Base-by-base conservation (phyloP, 306 rosid genomes). In the Mucuna pruriens region DNA sequence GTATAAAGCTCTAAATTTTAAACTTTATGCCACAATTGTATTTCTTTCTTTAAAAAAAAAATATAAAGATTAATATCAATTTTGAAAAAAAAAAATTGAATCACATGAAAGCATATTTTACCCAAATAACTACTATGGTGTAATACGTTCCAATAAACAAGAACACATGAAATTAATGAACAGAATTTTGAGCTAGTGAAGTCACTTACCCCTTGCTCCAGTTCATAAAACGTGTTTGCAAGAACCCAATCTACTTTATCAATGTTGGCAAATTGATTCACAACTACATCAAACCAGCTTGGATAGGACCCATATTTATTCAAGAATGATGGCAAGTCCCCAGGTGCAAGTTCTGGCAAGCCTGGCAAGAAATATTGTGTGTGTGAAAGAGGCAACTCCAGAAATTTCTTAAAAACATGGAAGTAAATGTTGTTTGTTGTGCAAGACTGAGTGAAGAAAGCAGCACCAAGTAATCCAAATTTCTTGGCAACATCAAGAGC, bases 241-340 rank as follows among this genome's bases (percentile, higher is more conserved):
- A 87, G 54, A 20, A 84, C 46, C 77, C 82, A 84, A 78, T 87
- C 88, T 44, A 77, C 88, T 64, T 75, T 57, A 6, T 79, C 83
- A 46, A 70, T 52, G 71, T 87, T 84, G n/a, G 31, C 22, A 49
- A 85, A 77, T 63, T 88, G 89, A 16, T 61, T 70, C 46, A 83
- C 60, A 17, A 83, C 39, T 34, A 76, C 64, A 3, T 48, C 12
- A 46, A 46, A 48, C 22, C 31, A 29, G 13, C 46, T 58, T 0
- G 90, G 86, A 42, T 83, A 79, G 34, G 79, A 54, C 5, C 71
- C 87, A 58, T 54, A 34, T 16, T 15, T 75, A 6, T 38, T 29
- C 73, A 85, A 71, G 64, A 87, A 85, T 9, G 90, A 87, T 16
- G 90, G 91, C 49, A 80, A 29, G 11, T 85, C 91, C 20, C 6